Percentiles rank a stretch among this genome's conserved stretches.
phyloP scores from a whole-genome alignment of 1,139 yeast genomes.

The Sugiyamaella sp. region DNA sequence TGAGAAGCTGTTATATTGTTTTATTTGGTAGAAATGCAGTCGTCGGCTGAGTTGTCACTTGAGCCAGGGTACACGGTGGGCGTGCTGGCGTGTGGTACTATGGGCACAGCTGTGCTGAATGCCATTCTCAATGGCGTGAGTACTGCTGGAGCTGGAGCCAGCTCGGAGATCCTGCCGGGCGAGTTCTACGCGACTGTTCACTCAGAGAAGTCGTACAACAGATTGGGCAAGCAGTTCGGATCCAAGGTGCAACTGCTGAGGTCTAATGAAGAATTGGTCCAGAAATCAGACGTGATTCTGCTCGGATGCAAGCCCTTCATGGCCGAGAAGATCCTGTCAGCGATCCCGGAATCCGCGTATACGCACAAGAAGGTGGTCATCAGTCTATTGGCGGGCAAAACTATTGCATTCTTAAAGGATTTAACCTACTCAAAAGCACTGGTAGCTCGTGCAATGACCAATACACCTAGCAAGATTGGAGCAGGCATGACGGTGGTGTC shows the following conservation, averaged over 20 bases:
- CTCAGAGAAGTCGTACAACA: conserved; percentile 53
- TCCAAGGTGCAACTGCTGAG: conserved; percentile 59
- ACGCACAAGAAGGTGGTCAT: conserved; percentile 65
- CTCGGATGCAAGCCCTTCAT: conserved; percentile 87
- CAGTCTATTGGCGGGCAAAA: conserved; percentile 91
- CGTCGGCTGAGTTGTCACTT: conserved; percentile 25
- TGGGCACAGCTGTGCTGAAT: conserved; percentile 97
- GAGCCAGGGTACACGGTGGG: conserved; percentile 62
- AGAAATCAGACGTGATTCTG: conserved; percentile 67
- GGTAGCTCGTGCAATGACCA: conserved; percentile 95
- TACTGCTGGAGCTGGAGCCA: conserved; percentile 44
- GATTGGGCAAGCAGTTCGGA: conserved; percentile 51
- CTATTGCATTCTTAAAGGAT: conserved; percentile 64
- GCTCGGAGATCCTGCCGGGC: conserved; percentile 50
- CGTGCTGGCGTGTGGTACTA: conserved; percentile 90
- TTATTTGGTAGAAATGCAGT: neutral
- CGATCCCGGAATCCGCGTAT: conserved; percentile 45
- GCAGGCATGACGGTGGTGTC: conserved; percentile 89
- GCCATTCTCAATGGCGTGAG: conserved; percentile 54
- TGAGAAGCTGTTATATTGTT: too few relatives aligned
- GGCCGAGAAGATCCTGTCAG: conserved; percentile 58
- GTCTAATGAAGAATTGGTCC: conserved; percentile 60
- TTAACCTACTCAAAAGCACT: conserved; percentile 49
- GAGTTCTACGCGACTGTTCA: conserved; percentile 78
- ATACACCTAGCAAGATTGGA: conserved; percentile 90